These are phyloP conservation scores for Gryganskiella cystojenkinii DNA, from an alignment of 192 early-diverging fungal species.

Conservation along the genomic window DNA sequence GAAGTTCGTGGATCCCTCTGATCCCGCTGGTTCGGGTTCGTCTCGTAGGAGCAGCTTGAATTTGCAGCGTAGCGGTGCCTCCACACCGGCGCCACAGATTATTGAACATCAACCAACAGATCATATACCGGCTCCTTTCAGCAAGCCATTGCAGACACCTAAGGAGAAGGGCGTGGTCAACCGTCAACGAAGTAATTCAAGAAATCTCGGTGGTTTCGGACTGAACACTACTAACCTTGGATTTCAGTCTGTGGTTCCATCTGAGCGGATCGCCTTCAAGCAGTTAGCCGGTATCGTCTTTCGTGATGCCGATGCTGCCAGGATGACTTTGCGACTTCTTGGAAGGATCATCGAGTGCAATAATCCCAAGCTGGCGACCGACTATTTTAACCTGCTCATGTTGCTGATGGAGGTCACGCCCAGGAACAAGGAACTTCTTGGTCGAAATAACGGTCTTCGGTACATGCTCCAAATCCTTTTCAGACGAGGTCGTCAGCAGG, in stretches of 20 bases:
- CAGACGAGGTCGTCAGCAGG: constrained; percentile 34
- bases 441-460: constrained; percentile 41
- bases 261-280: constrained; percentile 42
- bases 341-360: constrained; percentile 40
- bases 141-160: constrained; percentile 1
- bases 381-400: constrained; percentile 54
- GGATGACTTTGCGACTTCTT: constrained; percentile 52
- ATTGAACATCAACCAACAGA: constrained; percentile 2
- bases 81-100: constrained; percentile 16
- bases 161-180: constrained; percentile 26
- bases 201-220: constrained; percentile 54
- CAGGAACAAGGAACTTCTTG: constrained; percentile 54
- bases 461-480: constrained; percentile 56
- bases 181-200: constrained; percentile 53
- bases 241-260: constrained; percentile 35
- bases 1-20: constrained; percentile 9
- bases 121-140: not conserved
- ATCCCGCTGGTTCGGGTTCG: constrained; percentile 17
- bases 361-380: constrained; percentile 46
- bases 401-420: constrained; percentile 58
- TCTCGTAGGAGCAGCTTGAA: constrained; percentile 29
- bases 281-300: constrained; percentile 52
- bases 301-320: constrained; percentile 51
- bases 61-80: constrained; percentile 17
- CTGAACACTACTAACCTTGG: constrained; percentile 51